Evolutionary conservation across 1,139 yeast genomes (phyloP), one percentile per base, ranked within the genome.

Genomic region (Spathaspora jeffriesii): DNA sequence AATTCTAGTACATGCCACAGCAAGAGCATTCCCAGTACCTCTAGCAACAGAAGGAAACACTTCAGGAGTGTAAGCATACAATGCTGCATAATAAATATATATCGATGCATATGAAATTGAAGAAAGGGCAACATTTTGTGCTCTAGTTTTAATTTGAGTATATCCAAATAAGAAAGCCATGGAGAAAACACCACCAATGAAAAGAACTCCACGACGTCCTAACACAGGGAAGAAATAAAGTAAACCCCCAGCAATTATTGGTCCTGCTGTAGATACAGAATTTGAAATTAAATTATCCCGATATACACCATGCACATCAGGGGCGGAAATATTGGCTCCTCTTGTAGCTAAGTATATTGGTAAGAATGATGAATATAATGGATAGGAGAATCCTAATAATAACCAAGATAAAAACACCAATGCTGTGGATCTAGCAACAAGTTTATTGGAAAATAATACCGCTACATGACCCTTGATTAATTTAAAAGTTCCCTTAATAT

Each of bases 51-150:
- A 70, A 1, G 85, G 85, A 60, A 81, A 70, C 36, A 79, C 80
- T 59, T 81, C 86, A 0, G 85, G 85, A 1, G 84, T 77, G 51
- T 76, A 80, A 1, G 84, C 85, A 57, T 78, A 81, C 40, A 81
- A 65, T 43, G 75, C 73, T 0, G 82, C 82, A 55, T 78, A 80
- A 63, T 80, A 81, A 46, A 81, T 68, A 59, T 79, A 77, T 51
- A 79, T 63, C 47, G 76, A 67, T 47, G 81, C 68, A 57, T 73
- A 79, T 17, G 80, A 78, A 18, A 78, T 72, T 17, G 83, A 71
- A 23, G 78, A 70, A 48, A 81, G 73, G 1, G 80, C 86, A 20
- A 80, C 76, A 57, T 81, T 76, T 41, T 68, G 79, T n/a, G 71
- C 62, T 43, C 76, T 64, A 2, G 78, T 77, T 55, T 75, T 69